A percentile compares a stretch with the other conserved stretches of the same genome.
phyloP scores from a whole-genome alignment of 306 rosid genomes.

The Calophaca sinica region DNA sequence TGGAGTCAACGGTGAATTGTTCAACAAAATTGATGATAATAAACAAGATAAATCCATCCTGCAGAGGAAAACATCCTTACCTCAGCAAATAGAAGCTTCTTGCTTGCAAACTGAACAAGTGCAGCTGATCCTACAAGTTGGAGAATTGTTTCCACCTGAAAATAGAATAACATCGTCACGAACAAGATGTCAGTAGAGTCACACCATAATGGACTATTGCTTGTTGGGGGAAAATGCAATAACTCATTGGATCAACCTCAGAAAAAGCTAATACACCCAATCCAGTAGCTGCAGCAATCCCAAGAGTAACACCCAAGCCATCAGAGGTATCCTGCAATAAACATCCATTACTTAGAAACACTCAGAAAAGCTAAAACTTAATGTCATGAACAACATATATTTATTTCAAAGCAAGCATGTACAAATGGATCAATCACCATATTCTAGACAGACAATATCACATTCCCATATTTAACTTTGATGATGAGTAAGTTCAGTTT shows the following conservation, averaged over 20 bases:
- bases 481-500: neutral
- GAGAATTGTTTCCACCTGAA: slow-evolving; percentile 87
- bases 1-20: neutral
- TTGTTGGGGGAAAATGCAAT: neutral
- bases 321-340: slow-evolving; percentile 70
- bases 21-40: neutral
- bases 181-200: slow-evolving; percentile 32
- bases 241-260: slow-evolving; percentile 63
- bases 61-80: slow-evolving; percentile 50
- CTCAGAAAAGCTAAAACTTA: neutral
- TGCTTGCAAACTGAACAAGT: slow-evolving; percentile 80
- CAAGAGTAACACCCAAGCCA: slow-evolving; percentile 65
- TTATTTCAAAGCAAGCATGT: neutral
- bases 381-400: slow-evolving; percentile 5
- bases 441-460: slow-evolving; percentile 3
- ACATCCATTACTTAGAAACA: slow-evolving; percentile 38
- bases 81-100: slow-evolving; percentile 88
- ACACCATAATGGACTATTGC: neutral
- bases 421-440: slow-evolving; percentile 3
- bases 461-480: neutral
- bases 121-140: slow-evolving; percentile 91
- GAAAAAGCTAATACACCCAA: slow-evolving; percentile 71
- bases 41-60: slow-evolving; percentile 5
- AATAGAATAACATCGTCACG: slow-evolving; percentile 27
- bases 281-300: slow-evolving; percentile 78